phyloP scores from a whole-genome alignment of 2,329 filamentous ascomycete genomes.

The Aureobasidium sp. region DNA sequence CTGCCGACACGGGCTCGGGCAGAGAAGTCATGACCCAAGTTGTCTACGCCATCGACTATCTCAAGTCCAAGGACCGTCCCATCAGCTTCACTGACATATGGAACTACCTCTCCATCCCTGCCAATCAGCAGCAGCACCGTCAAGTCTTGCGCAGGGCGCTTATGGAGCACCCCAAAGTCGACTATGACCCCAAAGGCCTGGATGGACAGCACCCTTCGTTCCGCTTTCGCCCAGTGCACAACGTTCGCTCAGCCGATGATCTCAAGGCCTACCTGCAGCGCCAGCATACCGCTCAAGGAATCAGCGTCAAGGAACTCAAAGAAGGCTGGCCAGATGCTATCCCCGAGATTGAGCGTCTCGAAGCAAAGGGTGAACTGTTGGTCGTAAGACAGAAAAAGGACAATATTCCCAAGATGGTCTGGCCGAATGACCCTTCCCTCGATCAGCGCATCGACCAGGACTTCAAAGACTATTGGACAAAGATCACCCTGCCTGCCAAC shows the following conservation, averaged over 20 bases:
- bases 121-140: slow-evolving; percentile 37
- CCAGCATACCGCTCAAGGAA: slow-evolving; percentile 70
- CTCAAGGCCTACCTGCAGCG: slow-evolving; percentile 74
- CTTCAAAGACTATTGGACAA: slow-evolving; percentile 77
- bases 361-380: slow-evolving; percentile 68
- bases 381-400: slow-evolving; percentile 92
- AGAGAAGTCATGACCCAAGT: slow-evolving; percentile 79
- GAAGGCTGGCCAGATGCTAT: slow-evolving; percentile 90
- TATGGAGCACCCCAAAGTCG: slow-evolving; percentile 55
- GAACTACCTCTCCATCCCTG: slow-evolving; percentile 64
- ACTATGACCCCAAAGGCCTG: slow-evolving; percentile 49
- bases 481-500: slow-evolving; percentile 62
- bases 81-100: slow-evolving; percentile 70
- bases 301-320: slow-evolving; percentile 83
- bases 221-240: slow-evolving; percentile 73
- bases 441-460: slow-evolving; percentile 65
- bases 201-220: slow-evolving; percentile 57
- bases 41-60: slow-evolving; percentile 75
- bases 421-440: slow-evolving; percentile 65
- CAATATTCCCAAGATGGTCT: slow-evolving; percentile 74
- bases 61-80: slow-evolving; percentile 60
- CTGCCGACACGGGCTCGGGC: slow-evolving; percentile 65
- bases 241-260: slow-evolving; percentile 68
- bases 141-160: slow-evolving; percentile 60
- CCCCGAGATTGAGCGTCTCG: slow-evolving; percentile 67